Conservation (phyloP, 768 basidiomycete species). For the Serpula lacrymans region DNA sequence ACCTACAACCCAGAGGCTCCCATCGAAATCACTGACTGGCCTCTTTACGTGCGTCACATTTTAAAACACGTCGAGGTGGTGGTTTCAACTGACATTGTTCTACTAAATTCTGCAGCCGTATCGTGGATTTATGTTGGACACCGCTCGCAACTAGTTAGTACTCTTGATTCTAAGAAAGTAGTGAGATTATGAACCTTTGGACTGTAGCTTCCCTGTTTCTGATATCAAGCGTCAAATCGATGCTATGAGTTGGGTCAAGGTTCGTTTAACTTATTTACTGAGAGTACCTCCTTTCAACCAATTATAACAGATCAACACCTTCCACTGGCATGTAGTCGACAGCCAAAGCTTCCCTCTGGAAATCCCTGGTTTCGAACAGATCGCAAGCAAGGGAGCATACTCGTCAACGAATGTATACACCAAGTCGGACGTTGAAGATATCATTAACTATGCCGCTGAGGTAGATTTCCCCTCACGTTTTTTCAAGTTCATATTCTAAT, state of each 20-base stretch:
- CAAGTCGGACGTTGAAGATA: constrained; percentile 46
- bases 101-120: constrained; percentile 45
- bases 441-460: constrained; percentile 63
- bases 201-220: constrained; percentile 50
- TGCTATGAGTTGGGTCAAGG: constrained; percentile 75
- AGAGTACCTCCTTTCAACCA: neutral
- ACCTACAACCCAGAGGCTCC: constrained; percentile 57
- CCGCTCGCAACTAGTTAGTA: constrained; percentile 68
- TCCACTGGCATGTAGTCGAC: constrained; percentile 49
- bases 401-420: constrained; percentile 30
- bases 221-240: constrained; percentile 71
- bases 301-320: constrained; percentile 39
- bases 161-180: neutral
- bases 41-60: constrained; percentile 53
- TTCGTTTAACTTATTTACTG: constrained; percentile 16
- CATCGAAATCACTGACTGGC: constrained; percentile 57
- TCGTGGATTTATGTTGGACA: constrained; percentile 80
- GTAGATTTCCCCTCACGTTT: constrained; percentile 34
- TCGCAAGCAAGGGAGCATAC: constrained; percentile 44
- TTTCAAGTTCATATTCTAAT: neutral
- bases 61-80: neutral
- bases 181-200: constrained; percentile 1
- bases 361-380: constrained; percentile 33
- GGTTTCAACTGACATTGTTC: neutral
- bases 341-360: constrained; percentile 50